Conservation (phyloP, 306 rosid genomes). For the Pueraria montana region DNA sequence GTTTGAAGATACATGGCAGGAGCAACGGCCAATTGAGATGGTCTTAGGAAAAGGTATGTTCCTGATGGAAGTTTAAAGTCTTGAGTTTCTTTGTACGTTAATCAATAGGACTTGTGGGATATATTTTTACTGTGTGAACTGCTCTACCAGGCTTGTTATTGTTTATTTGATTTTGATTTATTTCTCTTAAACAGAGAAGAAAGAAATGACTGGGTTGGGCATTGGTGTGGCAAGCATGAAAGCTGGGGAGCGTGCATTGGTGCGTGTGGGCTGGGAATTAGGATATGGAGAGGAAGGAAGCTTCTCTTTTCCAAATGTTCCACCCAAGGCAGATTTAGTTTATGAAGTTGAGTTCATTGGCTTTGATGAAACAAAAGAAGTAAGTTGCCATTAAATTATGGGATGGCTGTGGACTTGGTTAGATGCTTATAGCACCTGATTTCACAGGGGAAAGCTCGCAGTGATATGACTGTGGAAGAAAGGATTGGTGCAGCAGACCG, state of each 20-base stretch:
- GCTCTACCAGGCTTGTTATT: too few relatives aligned
- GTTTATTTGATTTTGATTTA: conserved; percentile 26
- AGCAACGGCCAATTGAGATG: conserved; percentile 84
- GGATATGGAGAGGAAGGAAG: conserved; percentile 93
- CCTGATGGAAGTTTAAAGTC: conserved; percentile 3
- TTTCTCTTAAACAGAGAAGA: conserved; percentile 76
- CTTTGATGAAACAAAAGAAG: conserved; percentile 91
- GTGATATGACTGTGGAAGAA: conserved; percentile 98
- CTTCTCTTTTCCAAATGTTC: conserved; percentile 96
- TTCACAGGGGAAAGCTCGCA: conserved; percentile 85
- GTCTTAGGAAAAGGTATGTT: conserved; percentile 83
- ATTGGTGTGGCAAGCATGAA: conserved; percentile 89
- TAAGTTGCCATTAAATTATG: conserved; percentile 48
- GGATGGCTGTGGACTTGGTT: conserved; percentile 28
- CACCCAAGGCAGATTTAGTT: conserved; percentile 88
- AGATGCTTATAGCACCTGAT: conserved; percentile 50
- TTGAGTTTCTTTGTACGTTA: conserved; percentile 25
- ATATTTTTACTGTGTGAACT: background rate
- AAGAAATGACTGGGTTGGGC: conserved; percentile 93
- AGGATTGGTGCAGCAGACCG: conserved; percentile 90
- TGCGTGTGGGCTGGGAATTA: conserved; percentile 93
- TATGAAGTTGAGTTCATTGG: conserved; percentile 97
- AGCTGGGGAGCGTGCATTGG: conserved; percentile 83
- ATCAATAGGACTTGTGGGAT: conserved; percentile 1
- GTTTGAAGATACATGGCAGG: conserved; percentile 95